Evolutionary conservation across 768 basidiomycete genomes (phyloP).

Genomic region (Kwoniella dejecticola): DNA sequence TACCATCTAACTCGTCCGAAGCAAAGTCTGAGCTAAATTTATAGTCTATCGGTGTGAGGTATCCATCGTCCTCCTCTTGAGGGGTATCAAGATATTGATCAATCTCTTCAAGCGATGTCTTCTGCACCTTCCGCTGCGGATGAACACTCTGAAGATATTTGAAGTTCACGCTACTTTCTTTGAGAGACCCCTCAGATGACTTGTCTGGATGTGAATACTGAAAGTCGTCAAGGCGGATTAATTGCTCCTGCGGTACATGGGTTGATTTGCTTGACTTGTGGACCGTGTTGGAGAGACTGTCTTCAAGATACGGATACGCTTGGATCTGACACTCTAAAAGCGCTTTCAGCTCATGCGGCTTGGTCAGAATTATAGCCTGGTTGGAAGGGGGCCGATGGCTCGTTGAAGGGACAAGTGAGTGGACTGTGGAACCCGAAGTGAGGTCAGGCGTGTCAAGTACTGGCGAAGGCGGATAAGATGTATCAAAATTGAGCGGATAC

Average conservation of each 20-base stretch:
- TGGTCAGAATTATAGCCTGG: constrained; percentile 4
- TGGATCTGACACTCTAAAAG: constrained; percentile 6
- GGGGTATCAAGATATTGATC: background rate
- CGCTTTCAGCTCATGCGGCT: background rate
- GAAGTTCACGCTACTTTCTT: no score
- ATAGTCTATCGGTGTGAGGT: background rate
- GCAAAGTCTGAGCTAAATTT: background rate
- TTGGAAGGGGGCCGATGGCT: background rate
- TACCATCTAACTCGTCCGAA: background rate
- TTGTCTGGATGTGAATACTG: background rate
- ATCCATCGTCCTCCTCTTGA: background rate
- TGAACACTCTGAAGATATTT: background rate
- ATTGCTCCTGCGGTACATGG: background rate
- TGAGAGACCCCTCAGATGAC: no score
- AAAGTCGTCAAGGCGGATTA: constrained; percentile 3
- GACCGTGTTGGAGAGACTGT: background rate
- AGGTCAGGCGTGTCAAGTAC: constrained; percentile 13
- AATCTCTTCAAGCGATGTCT: background rate
- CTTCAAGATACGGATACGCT: constrained; percentile 9
- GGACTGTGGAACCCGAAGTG: constrained; percentile 6
- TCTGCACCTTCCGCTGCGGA: background rate
- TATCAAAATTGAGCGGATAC: background rate
- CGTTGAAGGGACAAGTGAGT: background rate
- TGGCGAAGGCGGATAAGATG: constrained; percentile 4
- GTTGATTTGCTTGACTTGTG: background rate